These are phyloP conservation scores for Calonectria pseudoreteaudii DNA, from an alignment of 2,329 filamentous ascomycete genomes.

Conservation along the genomic window DNA sequence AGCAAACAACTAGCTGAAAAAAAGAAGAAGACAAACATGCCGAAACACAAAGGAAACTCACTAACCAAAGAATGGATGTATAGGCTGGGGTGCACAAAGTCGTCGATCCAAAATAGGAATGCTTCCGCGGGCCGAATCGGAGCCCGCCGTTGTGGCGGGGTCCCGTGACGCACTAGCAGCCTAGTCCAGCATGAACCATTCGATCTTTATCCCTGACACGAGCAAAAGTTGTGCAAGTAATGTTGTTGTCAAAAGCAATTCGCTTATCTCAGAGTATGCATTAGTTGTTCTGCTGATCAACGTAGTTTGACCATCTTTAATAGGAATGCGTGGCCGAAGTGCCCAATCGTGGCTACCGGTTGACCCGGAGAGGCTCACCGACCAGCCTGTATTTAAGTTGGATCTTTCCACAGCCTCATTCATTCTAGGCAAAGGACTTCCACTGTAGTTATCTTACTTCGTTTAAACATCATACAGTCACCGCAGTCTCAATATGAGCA, in stretches of 20 bases:
- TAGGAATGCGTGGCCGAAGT: background rate
- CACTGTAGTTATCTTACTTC: background rate
- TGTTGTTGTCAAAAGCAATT: background rate
- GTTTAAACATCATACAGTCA: too few relatives aligned
- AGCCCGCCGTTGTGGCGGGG: background rate
- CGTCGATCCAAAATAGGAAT: background rate
- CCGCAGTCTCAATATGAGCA: slow-evolving; percentile 38
- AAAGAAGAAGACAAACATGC: too few relatives aligned
- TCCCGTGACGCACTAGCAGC: background rate
- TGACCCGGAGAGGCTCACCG: background rate
- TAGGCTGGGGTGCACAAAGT: too few relatives aligned
- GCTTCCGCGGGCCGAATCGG: background rate
- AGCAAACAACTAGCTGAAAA: too few relatives aligned
- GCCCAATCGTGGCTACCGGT: background rate
- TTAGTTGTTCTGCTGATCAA: background rate
- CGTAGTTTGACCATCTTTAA: background rate
- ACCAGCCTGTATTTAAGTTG: background rate
- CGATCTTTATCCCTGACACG: background rate
- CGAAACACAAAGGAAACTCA: background rate
- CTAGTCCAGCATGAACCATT: background rate
- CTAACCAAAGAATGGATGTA: background rate
- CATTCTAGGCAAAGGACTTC: too few relatives aligned
- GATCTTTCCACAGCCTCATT: background rate
- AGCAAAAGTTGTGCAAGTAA: background rate
- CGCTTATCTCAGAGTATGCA: background rate